phyloP scores from a whole-genome alignment of 2,329 filamentous ascomycete species.

The Blastomyces parvus region DNA sequence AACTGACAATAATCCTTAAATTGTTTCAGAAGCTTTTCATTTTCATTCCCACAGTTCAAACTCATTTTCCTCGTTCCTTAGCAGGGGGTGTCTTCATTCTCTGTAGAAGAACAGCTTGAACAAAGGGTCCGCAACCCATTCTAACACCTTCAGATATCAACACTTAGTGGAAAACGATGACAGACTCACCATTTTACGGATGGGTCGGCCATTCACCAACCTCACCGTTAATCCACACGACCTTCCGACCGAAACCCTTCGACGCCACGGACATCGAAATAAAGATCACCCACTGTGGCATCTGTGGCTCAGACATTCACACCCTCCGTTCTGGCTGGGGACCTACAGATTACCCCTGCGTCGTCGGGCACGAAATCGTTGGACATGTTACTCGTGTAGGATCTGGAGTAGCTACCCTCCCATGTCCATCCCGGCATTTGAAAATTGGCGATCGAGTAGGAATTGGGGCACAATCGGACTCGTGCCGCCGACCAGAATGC shows the following conservation, averaged over 20 bases:
- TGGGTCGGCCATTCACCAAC: too few relatives aligned
- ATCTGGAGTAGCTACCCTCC: conserved; percentile 48
- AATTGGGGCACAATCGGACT: conserved; percentile 55
- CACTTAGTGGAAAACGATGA: too few relatives aligned
- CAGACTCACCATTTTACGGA: too few relatives aligned
- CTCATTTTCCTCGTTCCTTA: not conserved
- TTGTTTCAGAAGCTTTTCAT: not conserved
- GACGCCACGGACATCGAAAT: too few relatives aligned
- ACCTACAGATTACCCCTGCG: conserved; percentile 42
- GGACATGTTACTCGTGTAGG: conserved; percentile 60
- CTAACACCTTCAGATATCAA: too few relatives aligned
- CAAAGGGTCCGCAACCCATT: too few relatives aligned
- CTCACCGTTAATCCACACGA: too few relatives aligned
- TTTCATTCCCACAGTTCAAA: not conserved
- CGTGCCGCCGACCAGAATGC: conserved; percentile 41
- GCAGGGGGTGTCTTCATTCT: not conserved
- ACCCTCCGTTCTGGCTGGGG: conserved; percentile 31
- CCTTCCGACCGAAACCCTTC: too few relatives aligned
- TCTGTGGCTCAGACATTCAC: too few relatives aligned
- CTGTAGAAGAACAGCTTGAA: too few relatives aligned
- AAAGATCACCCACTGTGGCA: too few relatives aligned
- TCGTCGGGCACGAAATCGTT: conserved; percentile 54
- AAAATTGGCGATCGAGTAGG: conserved; percentile 56
- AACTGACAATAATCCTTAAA: not conserved
- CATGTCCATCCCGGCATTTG: conserved; percentile 36